Base-by-base conservation (phyloP, 2,329 filamentous ascomycete genomes). In the Cordyceps javanica region DNA sequence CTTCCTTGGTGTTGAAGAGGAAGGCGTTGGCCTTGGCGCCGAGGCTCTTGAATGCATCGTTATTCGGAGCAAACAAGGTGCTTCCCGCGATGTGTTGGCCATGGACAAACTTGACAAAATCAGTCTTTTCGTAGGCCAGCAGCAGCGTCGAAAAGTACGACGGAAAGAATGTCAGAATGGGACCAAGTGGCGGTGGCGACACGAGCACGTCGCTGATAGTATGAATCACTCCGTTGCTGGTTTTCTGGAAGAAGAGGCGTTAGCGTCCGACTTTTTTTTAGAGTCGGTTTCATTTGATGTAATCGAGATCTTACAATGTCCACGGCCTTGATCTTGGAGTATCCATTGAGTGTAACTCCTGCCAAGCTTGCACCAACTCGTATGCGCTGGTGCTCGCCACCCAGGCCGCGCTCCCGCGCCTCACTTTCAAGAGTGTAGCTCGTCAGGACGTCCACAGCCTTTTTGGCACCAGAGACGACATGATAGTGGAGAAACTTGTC, bases 201-300 rank as follows among this genome's bases (percentile, higher is more conserved):
- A 93, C 66, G n/a, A 96, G 79, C 56, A 94, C 76, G 60, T 77
- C 79, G 73, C 91, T 83, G 55, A 96, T 74, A 45, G 82, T 88
- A 71, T 96, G 91, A 62, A 95, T 83, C 39, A 94, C 78, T 42
- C 92, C 91, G 67, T 96, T 96, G 60, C 82, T 86, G 41, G 85
- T 87, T 67, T 82, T 79, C 85, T 88, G 45, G 57, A 5, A 25
- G 4, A 30, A 25, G 25, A 19, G 5, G 28, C 2, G 10, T 48
- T 30, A 46, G 54, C 26, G 14, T 21, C 9, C 11, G n/a, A 9
- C 42, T 23, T 25, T 3, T 3, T 28, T 60, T 61, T 44, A 60
- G 58, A 36, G 9, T n/a, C 11, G 10, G 16, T 11, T 7, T 1
- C 44, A 6, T 32, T 16, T 11, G 23, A 4, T 11, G 41, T n/a